These are phyloP conservation scores for Dothiorella sarmentorum DNA, from an alignment of 2,329 filamentous ascomycete species.

Conservation along the genomic window DNA sequence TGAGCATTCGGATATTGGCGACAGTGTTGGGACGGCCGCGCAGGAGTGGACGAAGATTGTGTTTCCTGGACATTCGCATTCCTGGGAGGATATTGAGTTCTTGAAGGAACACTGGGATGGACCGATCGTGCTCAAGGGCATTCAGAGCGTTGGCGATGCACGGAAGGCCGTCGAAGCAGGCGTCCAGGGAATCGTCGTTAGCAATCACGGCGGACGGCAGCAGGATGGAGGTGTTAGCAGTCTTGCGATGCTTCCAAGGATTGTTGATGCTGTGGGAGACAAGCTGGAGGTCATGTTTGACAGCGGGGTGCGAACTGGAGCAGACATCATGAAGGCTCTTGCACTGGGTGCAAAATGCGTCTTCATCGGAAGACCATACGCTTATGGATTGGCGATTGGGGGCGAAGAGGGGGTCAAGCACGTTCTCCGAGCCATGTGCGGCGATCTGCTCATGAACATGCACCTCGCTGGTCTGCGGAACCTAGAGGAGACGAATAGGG, in stretches of 20 bases:
- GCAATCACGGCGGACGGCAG: constrained; percentile 59
- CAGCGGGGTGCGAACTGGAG: constrained; percentile 54
- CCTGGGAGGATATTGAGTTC: constrained; percentile 34
- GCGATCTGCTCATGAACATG: constrained; percentile 26
- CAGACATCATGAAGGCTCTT: constrained; percentile 57
- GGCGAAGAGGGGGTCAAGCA: constrained; percentile 38
- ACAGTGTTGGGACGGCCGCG: constrained; percentile 19
- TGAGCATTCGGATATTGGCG: constrained; percentile 25
- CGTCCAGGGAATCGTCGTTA: constrained; percentile 47
- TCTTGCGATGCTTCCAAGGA: constrained; percentile 48
- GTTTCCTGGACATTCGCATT: constrained; percentile 34
- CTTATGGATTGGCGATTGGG: constrained; percentile 33
- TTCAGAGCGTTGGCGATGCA: constrained; percentile 38
- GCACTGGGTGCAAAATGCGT: constrained; percentile 51
- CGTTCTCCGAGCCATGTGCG: constrained; percentile 27
- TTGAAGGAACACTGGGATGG: constrained; percentile 36
- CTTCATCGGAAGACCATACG: constrained; percentile 43
- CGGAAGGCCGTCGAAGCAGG: constrained; percentile 41
- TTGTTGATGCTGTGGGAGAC: constrained; percentile 38
- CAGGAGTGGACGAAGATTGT: constrained; percentile 35
- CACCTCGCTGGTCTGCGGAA: constrained; percentile 27
- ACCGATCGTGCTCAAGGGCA: constrained; percentile 39
- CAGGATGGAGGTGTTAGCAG: constrained; percentile 53
- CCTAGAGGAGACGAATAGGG: constrained; percentile 24
- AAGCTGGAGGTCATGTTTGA: constrained; percentile 60